Conservation (phyloP, 305 asterid genomes). For the Fraxinus sp. region DNA sequence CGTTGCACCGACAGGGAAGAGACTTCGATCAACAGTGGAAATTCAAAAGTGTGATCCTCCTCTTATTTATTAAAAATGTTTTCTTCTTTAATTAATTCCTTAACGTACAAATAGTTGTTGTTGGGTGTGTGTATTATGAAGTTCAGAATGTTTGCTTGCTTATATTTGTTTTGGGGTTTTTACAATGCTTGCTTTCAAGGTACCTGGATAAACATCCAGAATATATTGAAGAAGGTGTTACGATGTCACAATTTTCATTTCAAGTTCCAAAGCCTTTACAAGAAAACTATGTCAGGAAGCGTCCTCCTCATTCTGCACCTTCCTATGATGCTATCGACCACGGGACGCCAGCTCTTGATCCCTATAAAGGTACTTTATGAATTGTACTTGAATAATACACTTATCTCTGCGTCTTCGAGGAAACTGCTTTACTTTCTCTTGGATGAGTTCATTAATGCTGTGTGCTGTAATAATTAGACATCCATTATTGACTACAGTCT, state of each 20-base stretch:
- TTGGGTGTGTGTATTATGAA: not conserved
- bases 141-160: constrained; percentile 9
- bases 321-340: constrained; percentile 27
- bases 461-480: not conserved
- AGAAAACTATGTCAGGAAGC: constrained; percentile 65
- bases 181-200: constrained; percentile 40
- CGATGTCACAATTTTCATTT: constrained; percentile 62
- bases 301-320: constrained; percentile 39
- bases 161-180: constrained; percentile 12
- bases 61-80: not conserved
- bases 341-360: constrained; percentile 30
- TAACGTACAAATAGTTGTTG: not conserved
- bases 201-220: constrained; percentile 58
- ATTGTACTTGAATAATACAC: not conserved
- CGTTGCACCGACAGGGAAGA: constrained; percentile 60
- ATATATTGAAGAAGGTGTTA: constrained; percentile 43
- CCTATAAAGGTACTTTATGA: constrained; percentile 45
- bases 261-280: constrained; percentile 74
- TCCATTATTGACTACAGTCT: not conserved
- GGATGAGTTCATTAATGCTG: not conserved
- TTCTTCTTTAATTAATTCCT: not conserved
- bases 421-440: not conserved
- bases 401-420: not conserved
- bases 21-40: constrained; percentile 65
- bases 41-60: constrained; percentile 44